phyloP scores from a whole-genome alignment of 305 asterid genomes.

The Fraxinus paxiana region DNA sequence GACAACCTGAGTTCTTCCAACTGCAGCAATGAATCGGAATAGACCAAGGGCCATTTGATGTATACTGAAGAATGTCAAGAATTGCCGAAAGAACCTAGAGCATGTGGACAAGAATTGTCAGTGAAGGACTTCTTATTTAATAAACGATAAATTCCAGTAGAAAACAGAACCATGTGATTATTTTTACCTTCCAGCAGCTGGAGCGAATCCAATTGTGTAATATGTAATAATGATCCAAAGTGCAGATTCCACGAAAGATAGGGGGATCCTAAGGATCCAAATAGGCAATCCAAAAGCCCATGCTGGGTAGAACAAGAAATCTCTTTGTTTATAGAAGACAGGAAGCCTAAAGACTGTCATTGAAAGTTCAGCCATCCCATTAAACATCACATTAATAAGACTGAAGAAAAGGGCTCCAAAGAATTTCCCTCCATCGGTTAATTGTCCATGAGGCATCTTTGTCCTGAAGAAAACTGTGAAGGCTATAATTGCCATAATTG shows the following conservation, averaged over 20 bases:
- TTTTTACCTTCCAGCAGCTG: slow-evolving; percentile 41
- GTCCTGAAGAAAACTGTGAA: slow-evolving; percentile 47
- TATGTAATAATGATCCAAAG: slow-evolving; percentile 48
- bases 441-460: slow-evolving; percentile 38
- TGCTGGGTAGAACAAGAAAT: slow-evolving; percentile 47
- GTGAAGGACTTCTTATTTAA: background rate
- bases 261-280: slow-evolving; percentile 42
- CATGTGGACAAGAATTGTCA: background rate
- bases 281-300: slow-evolving; percentile 55
- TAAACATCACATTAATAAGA: slow-evolving; percentile 43
- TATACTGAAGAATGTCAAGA: slow-evolving; percentile 35
- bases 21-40: slow-evolving; percentile 44
- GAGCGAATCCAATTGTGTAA: slow-evolving; percentile 55
- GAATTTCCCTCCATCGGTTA: slow-evolving; percentile 37
- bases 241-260: slow-evolving; percentile 34
- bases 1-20: slow-evolving; percentile 47
- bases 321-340: slow-evolving; percentile 50
- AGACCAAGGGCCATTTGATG: slow-evolving; percentile 50
- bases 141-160: background rate
- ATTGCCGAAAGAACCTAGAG: slow-evolving; percentile 43
- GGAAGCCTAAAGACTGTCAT: slow-evolving; percentile 46
- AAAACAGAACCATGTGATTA: background rate
- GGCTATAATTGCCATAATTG: slow-evolving; percentile 38
- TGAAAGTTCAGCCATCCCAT: slow-evolving; percentile 52
- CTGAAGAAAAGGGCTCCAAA: slow-evolving; percentile 48